These are phyloP conservation scores for Podospora sp. DNA, from an alignment of 495 filamentous ascomycete species.

Conservation along the genomic window DNA sequence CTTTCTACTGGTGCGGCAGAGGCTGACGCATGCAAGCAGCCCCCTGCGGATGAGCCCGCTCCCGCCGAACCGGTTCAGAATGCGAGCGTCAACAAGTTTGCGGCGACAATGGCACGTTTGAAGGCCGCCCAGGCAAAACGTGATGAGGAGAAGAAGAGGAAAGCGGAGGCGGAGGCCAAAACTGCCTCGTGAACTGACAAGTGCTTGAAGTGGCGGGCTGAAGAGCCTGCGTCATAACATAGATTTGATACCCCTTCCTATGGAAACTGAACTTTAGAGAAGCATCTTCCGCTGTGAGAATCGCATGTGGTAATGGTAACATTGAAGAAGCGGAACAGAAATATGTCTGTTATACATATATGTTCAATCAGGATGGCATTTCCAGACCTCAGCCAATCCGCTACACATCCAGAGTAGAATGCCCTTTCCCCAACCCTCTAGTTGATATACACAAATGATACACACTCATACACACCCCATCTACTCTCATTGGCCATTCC, in stretches of 20 bases:
- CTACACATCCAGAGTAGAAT: not conserved
- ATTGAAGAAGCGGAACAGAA: too few relatives aligned
- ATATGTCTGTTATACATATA: too few relatives aligned
- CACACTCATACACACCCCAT: not conserved
- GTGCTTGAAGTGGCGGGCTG: not conserved
- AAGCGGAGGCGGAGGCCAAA: slow-evolving; percentile 28
- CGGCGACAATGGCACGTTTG: slow-evolving; percentile 46
- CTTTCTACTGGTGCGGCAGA: slow-evolving; percentile 25
- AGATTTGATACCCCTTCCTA: slow-evolving; percentile 1
- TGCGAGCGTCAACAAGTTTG: slow-evolving; percentile 23
- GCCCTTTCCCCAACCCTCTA: not conserved
- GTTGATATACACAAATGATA: not conserved
- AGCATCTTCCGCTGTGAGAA: too few relatives aligned
- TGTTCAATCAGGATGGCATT: too few relatives aligned
- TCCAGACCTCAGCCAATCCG: not conserved
- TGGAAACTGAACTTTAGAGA: too few relatives aligned
- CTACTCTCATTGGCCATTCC: slow-evolving; percentile 2
- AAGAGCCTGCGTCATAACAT: not conserved
- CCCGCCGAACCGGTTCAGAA: slow-evolving; percentile 12
- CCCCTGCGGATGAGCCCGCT: slow-evolving; percentile 1
- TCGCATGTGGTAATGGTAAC: too few relatives aligned
- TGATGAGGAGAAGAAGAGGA: slow-evolving; percentile 32
- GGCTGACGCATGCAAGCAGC: slow-evolving; percentile 37
- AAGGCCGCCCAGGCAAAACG: slow-evolving; percentile 45
- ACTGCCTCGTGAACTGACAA: not conserved